Evolutionary conservation across 2,329 filamentous ascomycete genomes (phyloP).

Genomic region (Penicillium brasilianum): DNA sequence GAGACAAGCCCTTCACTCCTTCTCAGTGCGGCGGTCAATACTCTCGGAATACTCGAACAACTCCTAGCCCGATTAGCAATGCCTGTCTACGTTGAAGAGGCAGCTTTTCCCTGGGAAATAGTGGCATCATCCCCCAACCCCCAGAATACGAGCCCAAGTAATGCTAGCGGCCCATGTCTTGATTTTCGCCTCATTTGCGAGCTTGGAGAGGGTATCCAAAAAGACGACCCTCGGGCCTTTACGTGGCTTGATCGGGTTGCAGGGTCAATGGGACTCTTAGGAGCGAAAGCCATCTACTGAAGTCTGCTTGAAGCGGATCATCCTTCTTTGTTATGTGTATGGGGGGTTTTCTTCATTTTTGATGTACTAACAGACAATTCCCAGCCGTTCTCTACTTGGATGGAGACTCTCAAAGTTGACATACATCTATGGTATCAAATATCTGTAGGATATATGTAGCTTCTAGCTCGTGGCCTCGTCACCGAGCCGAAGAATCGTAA

Average conservation of each 20-base stretch:
- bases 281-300: constrained; percentile 8
- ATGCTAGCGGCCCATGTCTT: constrained; percentile 1
- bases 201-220: constrained; percentile 8
- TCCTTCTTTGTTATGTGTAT: background rate
- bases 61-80: background rate
- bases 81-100: background rate
- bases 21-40: constrained; percentile 9
- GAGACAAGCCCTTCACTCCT: constrained; percentile 14
- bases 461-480: background rate
- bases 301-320: background rate
- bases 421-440: background rate
- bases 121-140: background rate
- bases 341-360: background rate
- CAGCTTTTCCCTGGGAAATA: background rate
- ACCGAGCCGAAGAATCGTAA: background rate
- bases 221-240: constrained; percentile 7
- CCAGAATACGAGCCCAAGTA: background rate
- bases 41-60: constrained; percentile 8
- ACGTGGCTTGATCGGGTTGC: constrained; percentile 14
- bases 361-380: background rate
- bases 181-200: constrained; percentile 12
- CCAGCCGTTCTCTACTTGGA: background rate
- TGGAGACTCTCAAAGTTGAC: background rate
- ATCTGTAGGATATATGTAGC: background rate
- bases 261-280: constrained; percentile 12